These are phyloP conservation scores for Athelia sp. DNA, from an alignment of 1,284 basidiomycete genomes.

Conservation along the genomic window DNA sequence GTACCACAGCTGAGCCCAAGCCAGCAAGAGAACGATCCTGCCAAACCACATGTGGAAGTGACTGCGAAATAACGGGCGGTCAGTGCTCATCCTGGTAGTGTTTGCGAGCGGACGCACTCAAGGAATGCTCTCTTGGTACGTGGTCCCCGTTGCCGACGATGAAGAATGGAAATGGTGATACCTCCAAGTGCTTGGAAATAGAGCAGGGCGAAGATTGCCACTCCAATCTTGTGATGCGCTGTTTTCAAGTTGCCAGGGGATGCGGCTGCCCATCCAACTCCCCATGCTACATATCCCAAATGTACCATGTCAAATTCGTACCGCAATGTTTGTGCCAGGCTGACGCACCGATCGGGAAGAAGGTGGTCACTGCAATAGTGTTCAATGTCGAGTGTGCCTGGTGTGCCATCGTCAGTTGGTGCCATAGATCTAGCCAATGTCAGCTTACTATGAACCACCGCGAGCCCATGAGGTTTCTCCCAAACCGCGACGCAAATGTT, in stretches of 20 bases:
- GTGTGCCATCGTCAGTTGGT: not conserved
- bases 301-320: too few species aligned
- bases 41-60: constrained; percentile 1
- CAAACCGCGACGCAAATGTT: not conserved
- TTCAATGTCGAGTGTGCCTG: not conserved
- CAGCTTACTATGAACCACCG: not conserved
- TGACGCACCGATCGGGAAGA: not conserved
- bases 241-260: not conserved
- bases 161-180: not conserved
- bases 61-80: not conserved
- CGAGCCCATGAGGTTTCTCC: not conserved
- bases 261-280: not conserved
- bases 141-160: not conserved
- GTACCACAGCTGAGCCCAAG: not conserved
- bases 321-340: too few species aligned
- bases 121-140: not conserved
- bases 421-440: not conserved
- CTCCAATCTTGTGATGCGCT: not conserved
- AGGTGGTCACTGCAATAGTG: not conserved
- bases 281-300: not conserved
- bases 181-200: not conserved
- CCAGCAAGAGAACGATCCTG: not conserved
- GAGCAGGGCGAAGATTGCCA: not conserved
- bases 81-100: not conserved
- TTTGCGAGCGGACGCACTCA: not conserved